Percentiles rank a stretch among this genome's conserved stretches.
Conservation (phyloP, 1,139 yeast species). For the Protomyces pachydermus region DNA sequence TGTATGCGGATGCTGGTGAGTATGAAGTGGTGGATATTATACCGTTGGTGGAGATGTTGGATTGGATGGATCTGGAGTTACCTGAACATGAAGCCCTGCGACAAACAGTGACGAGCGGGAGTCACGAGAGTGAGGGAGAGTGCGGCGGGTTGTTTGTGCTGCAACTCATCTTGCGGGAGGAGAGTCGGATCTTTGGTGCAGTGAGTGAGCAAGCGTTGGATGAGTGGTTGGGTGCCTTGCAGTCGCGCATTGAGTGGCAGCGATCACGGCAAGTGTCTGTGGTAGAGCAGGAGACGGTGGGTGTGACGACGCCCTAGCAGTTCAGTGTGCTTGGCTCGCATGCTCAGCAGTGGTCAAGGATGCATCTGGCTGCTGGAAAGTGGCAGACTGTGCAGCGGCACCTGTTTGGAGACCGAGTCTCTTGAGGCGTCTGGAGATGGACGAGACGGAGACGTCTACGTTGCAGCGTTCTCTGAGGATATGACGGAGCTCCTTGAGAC, state of each 20-base stretch:
- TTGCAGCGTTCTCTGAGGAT: neutral
- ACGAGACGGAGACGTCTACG: neutral
- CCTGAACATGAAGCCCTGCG: neutral
- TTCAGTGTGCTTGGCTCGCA: too few relatives aligned
- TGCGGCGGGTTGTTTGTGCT: neutral
- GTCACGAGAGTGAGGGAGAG: neutral
- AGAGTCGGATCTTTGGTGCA: neutral
- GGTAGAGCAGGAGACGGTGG: too few relatives aligned
- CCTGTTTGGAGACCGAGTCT: neutral
- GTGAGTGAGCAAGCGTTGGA: slow-evolving; percentile 5
- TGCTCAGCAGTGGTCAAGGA: too few relatives aligned
- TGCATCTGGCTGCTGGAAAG: neutral
- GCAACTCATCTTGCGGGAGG: neutral
- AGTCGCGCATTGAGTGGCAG: slow-evolving; percentile 11
- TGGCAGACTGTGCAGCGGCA: neutral
- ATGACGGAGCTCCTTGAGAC: neutral
- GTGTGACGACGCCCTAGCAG: too few relatives aligned
- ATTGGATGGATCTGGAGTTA: neutral
- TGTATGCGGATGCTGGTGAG: neutral
- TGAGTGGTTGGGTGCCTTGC: slow-evolving; percentile 19
- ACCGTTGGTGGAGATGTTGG: neutral
- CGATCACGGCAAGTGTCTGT: neutral
- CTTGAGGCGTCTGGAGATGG: neutral
- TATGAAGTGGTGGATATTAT: neutral
- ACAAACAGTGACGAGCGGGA: neutral